Percentiles rank a stretch among this genome's conserved stretches.
Evolutionary conservation across 225 moss, liverwort and hornwort genomes (phyloP).

Genomic region (Pseudoscleropodium purum): DNA sequence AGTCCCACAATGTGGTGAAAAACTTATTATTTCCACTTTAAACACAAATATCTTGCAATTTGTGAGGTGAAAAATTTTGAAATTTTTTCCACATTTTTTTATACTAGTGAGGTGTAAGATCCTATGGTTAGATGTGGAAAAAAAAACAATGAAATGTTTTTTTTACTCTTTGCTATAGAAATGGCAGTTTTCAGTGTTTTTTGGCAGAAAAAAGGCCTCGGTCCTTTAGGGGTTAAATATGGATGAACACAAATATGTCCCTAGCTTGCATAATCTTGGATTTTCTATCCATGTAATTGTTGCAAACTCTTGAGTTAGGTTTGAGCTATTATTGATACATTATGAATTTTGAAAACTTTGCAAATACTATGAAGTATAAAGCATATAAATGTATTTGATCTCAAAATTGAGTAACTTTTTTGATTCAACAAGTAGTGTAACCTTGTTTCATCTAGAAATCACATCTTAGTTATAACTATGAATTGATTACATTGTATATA

Average conservation of each 20-base stretch:
- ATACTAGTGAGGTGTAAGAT: no score
- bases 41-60: no score
- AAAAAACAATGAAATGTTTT: no score
- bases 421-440: neutral
- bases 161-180: no score
- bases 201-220: no score
- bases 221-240: no score
- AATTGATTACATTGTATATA: neutral
- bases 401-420: neutral
- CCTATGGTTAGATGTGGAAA: no score
- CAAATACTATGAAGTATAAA: neutral
- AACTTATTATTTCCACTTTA: no score
- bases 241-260: neutral
- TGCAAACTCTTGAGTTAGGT: neutral
- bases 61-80: no score
- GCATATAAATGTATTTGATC: neutral
- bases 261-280: neutral
- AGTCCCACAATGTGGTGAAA: no score
- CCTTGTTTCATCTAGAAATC: neutral
- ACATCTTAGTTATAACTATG: accelerated
- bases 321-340: accelerated
- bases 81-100: no score
- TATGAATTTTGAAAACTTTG: neutral
- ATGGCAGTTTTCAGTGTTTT: no score
- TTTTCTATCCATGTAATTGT: neutral